Evolutionary conservation across 352 stramenopile genomes (phyloP), one percentile per base, ranked within the genome.

Genomic region (Elongisporangium senticosum): DNA sequence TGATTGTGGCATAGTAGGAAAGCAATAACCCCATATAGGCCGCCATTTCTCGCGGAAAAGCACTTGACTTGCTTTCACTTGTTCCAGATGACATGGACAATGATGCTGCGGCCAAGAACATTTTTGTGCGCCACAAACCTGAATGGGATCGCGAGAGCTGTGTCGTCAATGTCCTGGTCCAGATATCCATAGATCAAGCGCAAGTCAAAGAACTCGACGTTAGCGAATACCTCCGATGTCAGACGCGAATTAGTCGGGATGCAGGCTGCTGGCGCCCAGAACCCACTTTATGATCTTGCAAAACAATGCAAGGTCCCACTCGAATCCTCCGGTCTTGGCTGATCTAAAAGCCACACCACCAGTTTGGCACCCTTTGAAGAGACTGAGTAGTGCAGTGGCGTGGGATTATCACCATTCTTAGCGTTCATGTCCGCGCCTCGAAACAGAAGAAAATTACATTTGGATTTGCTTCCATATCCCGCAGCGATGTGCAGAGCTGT

Each of bases 21-120:
- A 65, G 53, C 28, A 89, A 65, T 49, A 87, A 60, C 51, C 68
- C 56, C 53, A 62, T 68, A 61, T 86, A 86, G 7, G 68, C 73
- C 8, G 62, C 59, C 15, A 89, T 77, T 54, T 89, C 76, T 47
- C 67, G 61, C 7, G 65, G 63, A 55, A 87, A 89, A 65, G 78
- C 56, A 26, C 11, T 64, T 61, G 3, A 66, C 79, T 59, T 87
- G 71, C 15, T 75, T 72, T 75, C 79, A 89, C 61, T 89, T 89
- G 59, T 67, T 62, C 33, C 58, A 63, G 39, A 86, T 65, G n/a
- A 86, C 56, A 52, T 83, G 72, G 39, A 69, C 64, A 52, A 89
- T 75, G 19, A 82, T 55, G 51, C 75, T 69, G 53, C 87, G 79
- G n/a, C 74, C 74, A 3, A 89, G 58, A 26, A 87, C 72, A 19